Base-by-base conservation (phyloP, 2,329 filamentous ascomycete species). In the Neofusicoccum umdonicola region DNA sequence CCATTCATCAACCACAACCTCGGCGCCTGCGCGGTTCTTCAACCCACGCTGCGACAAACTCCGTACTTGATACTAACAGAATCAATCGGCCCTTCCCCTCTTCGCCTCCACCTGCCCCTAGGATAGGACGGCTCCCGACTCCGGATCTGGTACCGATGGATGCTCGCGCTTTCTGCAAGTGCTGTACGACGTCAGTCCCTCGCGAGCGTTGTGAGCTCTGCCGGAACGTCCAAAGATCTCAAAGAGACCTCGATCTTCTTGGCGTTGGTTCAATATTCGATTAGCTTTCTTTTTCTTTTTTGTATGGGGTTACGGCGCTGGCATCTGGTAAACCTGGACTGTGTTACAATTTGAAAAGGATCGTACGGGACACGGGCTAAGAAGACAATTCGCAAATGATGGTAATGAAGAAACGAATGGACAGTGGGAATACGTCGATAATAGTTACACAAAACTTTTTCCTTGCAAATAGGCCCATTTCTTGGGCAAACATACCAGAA, bases 91-190 rank as follows among this genome's bases (percentile, higher is more conserved):
- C 13, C 41, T n/a, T 44, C 15, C n/a, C 34, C 4, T 15, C 15
- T 27, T 45, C 56, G 41, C 58, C 58, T 51, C 76, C 76, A 7
- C 68, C 70, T 13, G 74, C 74, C n/a, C 75, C 76, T 27, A 71
- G 68, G 45, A 61, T 72, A 35, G 61, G 52, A 17, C 69, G 75
- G n/a, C 64, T 78, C 42, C 56, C 72, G 19, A 74, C 76, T 22
- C 76, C 76, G 54, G 76, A 78, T 4, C 57, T 78, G 11, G 64
- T 69, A 3, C 70, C 72, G 7, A 27, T 76, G 11, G 71, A 71
- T 2, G 71, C 70, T 17, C 56, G 60, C 3, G 65, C 67, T 2
- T 78, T 78, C 50, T 78, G 76, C 62, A 65, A 71, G 57, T 78
- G 76, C 56, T 73, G 71, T 62, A 45, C 61, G 1, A 64, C 63